Percentiles rank a stretch among this genome's conserved stretches.
Conservation (phyloP, 2,329 filamentous ascomycete genomes). For the Delphinella strobiligena region DNA sequence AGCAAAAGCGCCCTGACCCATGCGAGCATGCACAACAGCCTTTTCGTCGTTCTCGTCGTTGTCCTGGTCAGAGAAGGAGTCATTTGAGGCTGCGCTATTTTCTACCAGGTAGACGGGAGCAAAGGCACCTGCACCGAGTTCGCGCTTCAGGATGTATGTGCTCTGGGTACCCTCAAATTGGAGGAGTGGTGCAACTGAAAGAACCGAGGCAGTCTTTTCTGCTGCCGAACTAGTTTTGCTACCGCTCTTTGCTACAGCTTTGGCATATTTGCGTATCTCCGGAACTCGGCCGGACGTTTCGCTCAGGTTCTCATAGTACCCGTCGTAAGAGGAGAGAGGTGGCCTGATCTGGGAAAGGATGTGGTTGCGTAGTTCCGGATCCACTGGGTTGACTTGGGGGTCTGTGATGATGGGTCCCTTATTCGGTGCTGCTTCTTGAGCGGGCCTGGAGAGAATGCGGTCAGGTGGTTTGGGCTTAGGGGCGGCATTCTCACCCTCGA, state of each 20-base stretch:
- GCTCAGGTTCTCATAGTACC: slow-evolving; percentile 63
- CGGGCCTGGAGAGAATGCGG: slow-evolving; percentile 15
- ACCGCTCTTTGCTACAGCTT: slow-evolving; percentile 51
- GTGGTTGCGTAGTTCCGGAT: slow-evolving; percentile 57
- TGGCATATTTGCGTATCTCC: slow-evolving; percentile 75
- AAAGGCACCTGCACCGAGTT: slow-evolving; percentile 87
- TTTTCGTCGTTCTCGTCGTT: slow-evolving; percentile 36
- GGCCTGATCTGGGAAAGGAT: slow-evolving; percentile 68
- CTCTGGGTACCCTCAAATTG: slow-evolving; percentile 53
- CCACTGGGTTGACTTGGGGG: slow-evolving; percentile 76
- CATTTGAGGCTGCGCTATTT: slow-evolving; percentile 29
- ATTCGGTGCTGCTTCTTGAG: slow-evolving; percentile 16
- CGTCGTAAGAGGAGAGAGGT: slow-evolving; percentile 59
- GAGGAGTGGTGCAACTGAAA: slow-evolving; percentile 51
- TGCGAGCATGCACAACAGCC: slow-evolving; percentile 28
- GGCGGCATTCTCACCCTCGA: slow-evolving; percentile 14
- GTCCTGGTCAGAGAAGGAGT: slow-evolving; percentile 22
- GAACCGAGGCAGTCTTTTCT: slow-evolving; percentile 50
- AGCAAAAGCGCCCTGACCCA: slow-evolving; percentile 53
- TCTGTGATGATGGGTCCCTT: slow-evolving; percentile 73
- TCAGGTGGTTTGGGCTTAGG: slow-evolving; percentile 14
- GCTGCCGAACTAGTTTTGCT: slow-evolving; percentile 39
- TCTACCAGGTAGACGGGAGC: slow-evolving; percentile 91
- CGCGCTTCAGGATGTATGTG: slow-evolving; percentile 66
- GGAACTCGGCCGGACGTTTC: slow-evolving; percentile 52